Evolutionary conservation across 495 filamentous ascomycete genomes (phyloP).

Genomic region (Aspergillus sclerotioniger): DNA sequence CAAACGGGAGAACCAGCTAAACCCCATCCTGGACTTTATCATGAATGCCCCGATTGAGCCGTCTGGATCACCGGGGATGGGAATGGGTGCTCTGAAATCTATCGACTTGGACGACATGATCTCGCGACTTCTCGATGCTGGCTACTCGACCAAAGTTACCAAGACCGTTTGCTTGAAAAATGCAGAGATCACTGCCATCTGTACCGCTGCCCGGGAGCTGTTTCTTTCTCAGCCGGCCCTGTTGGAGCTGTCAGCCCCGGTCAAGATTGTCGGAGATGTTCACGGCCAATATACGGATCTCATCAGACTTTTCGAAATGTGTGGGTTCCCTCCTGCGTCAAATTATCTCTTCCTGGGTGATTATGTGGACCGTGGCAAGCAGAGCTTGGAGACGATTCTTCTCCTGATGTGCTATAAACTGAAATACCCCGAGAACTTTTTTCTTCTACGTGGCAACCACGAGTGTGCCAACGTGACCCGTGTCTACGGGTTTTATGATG

Average conservation of each 20-base stretch:
- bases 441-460: constrained; percentile 93
- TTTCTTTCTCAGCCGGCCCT: constrained; percentile 91
- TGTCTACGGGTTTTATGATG: constrained; percentile 99
- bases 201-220: constrained; percentile 78
- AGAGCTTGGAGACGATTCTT: constrained; percentile 94
- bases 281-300: constrained; percentile 98
- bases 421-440: constrained; percentile 99
- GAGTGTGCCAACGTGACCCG: constrained; percentile 98
- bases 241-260: constrained; percentile 88
- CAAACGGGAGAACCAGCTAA: constrained; percentile 69
- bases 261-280: constrained; percentile 98
- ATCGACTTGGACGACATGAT: constrained; percentile 98
- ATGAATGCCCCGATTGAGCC: constrained; percentile 41
- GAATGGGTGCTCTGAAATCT: constrained; percentile 73
- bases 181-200: constrained; percentile 93
- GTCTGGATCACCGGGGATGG: constrained; percentile 45
- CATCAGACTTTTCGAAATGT: constrained; percentile 99
- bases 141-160: constrained; percentile 93
- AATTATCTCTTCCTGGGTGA: constrained; percentile 98
- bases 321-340: constrained; percentile 87
- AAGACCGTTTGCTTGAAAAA: constrained; percentile 97
- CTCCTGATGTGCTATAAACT: constrained; percentile 97
- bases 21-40: constrained; percentile 56
- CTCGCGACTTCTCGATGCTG: constrained; percentile 86
- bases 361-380: constrained; percentile 97